Base-by-base conservation (phyloP, 495 filamentous ascomycete species). In the Penicillium goetzii region DNA sequence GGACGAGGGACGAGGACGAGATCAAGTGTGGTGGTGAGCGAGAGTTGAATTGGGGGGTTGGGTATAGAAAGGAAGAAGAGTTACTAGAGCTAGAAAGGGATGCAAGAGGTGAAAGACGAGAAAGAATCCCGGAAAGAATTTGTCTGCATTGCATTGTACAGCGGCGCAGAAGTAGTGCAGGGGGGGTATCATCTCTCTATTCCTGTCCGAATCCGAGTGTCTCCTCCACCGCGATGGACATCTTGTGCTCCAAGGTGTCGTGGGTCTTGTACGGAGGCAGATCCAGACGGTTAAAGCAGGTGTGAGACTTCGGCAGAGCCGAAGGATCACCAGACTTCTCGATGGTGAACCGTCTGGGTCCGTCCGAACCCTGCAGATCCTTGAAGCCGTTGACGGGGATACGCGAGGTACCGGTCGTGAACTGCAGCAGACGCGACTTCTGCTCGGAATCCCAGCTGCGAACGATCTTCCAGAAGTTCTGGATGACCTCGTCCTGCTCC, bases 321-420 rank as follows among this genome's bases (percentile, higher is more conserved):
- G 74, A 83, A 56, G 91, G 83, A 71, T 97, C 94, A 26, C 95
- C 95, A 40, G 92, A 91, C 79, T 98, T 98, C 77, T 99, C 95
- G 72, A 99, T 97, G 8, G 95, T 99, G 72, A 99, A 99, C 40
- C 95, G 81, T 74, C 96, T 82, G 14, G 95, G 95, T 15, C 95
- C 95, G 75, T 99, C 95, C 59, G 92, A 97, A 34, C 95, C 95
- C 78, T 99, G 95, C 62, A 99, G 83, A 80, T 99, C 95, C 83
- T 99, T 99, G 85, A 99, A 99, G 23, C 95, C 95, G 78, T 99
- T 99, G 79, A 99, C 95, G 12, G 95, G 95, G 66, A 99, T 99
- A 76, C 95, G 90, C 30, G 92, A 96, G 28, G 95, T 99, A 71
- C 95, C 95, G 26, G 95, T 99, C 21, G 95, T 93, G 73, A 98